These are phyloP conservation scores for Ceratobasidium sp. DNA, from an alignment of 1,284 basidiomycete species.

Conservation along the genomic window DNA sequence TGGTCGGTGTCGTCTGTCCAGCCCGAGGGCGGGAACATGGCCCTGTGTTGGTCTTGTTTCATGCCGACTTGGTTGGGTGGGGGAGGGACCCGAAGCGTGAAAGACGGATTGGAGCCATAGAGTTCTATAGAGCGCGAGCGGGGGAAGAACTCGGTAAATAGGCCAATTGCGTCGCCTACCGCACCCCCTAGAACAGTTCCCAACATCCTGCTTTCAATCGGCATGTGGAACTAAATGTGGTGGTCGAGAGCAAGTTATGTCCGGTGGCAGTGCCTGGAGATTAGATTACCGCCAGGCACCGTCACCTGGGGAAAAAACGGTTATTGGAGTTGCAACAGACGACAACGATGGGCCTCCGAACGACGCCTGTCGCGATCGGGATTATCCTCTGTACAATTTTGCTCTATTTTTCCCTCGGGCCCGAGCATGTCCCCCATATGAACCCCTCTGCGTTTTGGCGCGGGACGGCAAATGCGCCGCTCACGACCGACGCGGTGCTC, in stretches of 20 bases:
- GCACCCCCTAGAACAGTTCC: constrained; percentile 41
- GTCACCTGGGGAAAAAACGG: background rate
- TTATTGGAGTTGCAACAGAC: background rate
- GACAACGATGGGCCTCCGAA: background rate
- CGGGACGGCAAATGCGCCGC: background rate
- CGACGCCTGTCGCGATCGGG: constrained; percentile 18
- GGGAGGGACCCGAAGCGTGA: constrained; percentile 24
- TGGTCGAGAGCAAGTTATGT: background rate
- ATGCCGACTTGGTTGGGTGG: constrained; percentile 20
- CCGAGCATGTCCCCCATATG: constrained; percentile 18
- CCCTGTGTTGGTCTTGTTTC: constrained; percentile 35
- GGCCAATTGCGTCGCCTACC: constrained; percentile 42
- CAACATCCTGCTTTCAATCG: constrained; percentile 7
- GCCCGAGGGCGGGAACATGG: constrained; percentile 30
- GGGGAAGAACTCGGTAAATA: constrained; percentile 38
- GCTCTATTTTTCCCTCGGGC: constrained; percentile 10
- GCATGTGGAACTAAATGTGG: background rate
- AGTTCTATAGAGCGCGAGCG: constrained; percentile 7
- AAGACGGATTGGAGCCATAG: constrained; percentile 36
- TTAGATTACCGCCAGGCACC: background rate
- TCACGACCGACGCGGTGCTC: background rate
- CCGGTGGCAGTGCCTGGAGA: constrained; percentile 1
- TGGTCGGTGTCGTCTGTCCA: constrained; percentile 47
- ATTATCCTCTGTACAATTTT: background rate
- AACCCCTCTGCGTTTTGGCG: background rate